These are phyloP conservation scores for Peniophora sp. DNA, from an alignment of 1,284 basidiomycete species.

Conservation along the genomic window DNA sequence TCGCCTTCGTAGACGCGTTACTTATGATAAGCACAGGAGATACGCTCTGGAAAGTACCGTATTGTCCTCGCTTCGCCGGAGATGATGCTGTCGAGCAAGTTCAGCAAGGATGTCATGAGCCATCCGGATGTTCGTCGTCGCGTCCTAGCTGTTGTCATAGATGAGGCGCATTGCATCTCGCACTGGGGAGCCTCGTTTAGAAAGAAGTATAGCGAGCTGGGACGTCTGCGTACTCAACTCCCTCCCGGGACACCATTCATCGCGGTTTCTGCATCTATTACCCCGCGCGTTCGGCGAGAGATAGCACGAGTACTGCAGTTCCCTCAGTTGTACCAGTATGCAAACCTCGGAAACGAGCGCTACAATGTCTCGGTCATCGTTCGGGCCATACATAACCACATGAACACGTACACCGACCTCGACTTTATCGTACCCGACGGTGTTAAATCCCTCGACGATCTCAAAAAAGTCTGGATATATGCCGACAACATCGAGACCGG, in stretches of 20 bases:
- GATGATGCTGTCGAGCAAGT: slow-evolving; percentile 24
- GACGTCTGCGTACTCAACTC: slow-evolving; percentile 26
- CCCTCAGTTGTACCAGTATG: slow-evolving; percentile 8
- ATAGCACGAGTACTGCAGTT: slow-evolving; percentile 25
- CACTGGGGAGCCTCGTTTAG: slow-evolving; percentile 33
- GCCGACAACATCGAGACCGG: slow-evolving; percentile 14
- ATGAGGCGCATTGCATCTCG: slow-evolving; percentile 31
- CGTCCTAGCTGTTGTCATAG: slow-evolving; percentile 25
- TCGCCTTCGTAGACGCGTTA: too few species aligned
- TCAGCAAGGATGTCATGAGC: slow-evolving; percentile 24
- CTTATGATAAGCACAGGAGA: too few species aligned
- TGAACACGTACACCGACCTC: slow-evolving; percentile 27
- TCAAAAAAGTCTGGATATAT: slow-evolving; percentile 13
- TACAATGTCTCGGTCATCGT: slow-evolving; percentile 29
- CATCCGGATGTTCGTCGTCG: slow-evolving; percentile 17
- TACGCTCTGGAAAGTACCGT: slow-evolving; percentile 20
- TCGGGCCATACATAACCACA: slow-evolving; percentile 26
- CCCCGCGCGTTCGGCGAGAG: slow-evolving; percentile 21
- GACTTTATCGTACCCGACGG: slow-evolving; percentile 24
- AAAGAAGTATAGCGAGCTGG: slow-evolving; percentile 29
- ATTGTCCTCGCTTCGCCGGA: slow-evolving; percentile 32
- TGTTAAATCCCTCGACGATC: not conserved
- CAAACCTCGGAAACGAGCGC: slow-evolving; percentile 29
- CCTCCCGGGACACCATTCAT: slow-evolving; percentile 24
- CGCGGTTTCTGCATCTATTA: slow-evolving; percentile 31